A percentile compares a stretch with the other conserved stretches of the same genome.
Evolutionary conservation across 257 asterid species (phyloP).

Genomic region (Nemophila menziesii): DNA sequence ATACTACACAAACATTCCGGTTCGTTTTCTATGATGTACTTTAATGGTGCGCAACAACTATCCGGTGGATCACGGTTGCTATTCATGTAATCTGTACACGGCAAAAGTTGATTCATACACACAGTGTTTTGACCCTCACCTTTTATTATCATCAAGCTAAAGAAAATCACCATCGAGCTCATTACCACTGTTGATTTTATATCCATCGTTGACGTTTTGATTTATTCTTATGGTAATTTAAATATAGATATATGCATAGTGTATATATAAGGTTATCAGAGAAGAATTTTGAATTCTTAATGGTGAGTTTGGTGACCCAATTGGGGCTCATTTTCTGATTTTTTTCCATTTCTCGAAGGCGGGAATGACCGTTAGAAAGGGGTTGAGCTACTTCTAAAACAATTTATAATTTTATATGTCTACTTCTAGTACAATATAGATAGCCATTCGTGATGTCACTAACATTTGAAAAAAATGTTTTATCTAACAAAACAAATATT

Average conservation of each 20-base stretch:
- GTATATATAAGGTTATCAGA: background rate
- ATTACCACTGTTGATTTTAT: background rate
- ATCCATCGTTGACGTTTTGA: background rate
- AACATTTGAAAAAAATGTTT: too few relatives aligned
- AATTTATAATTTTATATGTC: too few relatives aligned
- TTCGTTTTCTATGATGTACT: conserved; percentile 32
- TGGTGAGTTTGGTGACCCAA: conserved; percentile 18
- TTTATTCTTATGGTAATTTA: background rate
- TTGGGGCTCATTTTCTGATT: background rate
- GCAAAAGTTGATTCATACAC: conserved; percentile 47
- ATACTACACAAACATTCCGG: conserved; percentile 72
- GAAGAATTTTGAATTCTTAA: background rate
- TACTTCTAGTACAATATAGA: too few relatives aligned
- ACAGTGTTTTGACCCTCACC: conserved; percentile 10
- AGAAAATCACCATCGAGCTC: conserved; percentile 1
- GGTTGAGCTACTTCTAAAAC: conserved; percentile 22
- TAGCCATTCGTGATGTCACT: background rate
- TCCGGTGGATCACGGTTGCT: conserved; percentile 39
- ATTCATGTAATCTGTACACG: conserved; percentile 53
- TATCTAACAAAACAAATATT: too few relatives aligned
- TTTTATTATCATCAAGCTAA: background rate
- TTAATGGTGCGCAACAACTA: conserved; percentile 57
- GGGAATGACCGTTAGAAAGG: conserved; percentile 9
- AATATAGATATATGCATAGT: background rate
- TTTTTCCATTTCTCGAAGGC: background rate